Evolutionary conservation across 129 eudicot species (phyloP).

Genomic region (Silybum marianum): DNA sequence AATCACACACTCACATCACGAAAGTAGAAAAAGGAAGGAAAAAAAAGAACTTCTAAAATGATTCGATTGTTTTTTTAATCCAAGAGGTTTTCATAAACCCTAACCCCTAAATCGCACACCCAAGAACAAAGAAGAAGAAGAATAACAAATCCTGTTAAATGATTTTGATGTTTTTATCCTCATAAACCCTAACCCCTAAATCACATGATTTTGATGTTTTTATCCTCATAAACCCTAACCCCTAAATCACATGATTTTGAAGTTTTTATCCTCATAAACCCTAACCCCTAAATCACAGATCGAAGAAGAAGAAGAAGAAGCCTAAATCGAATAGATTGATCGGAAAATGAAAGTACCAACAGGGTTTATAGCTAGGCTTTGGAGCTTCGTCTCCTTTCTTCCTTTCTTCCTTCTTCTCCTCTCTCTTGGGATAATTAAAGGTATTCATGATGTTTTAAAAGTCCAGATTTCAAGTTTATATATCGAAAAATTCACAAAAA

Average conservation of each 20-base stretch:
- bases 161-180: neutral
- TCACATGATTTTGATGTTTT: neutral
- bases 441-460: conserved; percentile 19
- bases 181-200: too few species aligned
- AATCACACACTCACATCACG: conserved; percentile 4
- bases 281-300: neutral
- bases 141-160: neutral
- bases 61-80: neutral
- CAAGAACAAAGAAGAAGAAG: neutral
- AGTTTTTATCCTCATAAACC: neutral
- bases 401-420: conserved; percentile 72
- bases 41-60: neutral
- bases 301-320: neutral
- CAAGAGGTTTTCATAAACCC: conserved; percentile 6
- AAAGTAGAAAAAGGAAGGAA: neutral
- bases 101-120: neutral
- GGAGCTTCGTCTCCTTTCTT: conserved; percentile 69
- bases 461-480: neutral
- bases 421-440: conserved; percentile 68
- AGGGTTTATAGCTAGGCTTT: conserved; percentile 61
- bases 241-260: too few species aligned
- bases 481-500: neutral
- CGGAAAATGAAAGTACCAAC: conserved; percentile 65
- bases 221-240: too few species aligned
- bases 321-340: neutral